A percentile compares a stretch with the other conserved stretches of the same genome.
Conservation (phyloP, 202 grass and related monocot genomes). For the Brachypodium distachyon region DNA sequence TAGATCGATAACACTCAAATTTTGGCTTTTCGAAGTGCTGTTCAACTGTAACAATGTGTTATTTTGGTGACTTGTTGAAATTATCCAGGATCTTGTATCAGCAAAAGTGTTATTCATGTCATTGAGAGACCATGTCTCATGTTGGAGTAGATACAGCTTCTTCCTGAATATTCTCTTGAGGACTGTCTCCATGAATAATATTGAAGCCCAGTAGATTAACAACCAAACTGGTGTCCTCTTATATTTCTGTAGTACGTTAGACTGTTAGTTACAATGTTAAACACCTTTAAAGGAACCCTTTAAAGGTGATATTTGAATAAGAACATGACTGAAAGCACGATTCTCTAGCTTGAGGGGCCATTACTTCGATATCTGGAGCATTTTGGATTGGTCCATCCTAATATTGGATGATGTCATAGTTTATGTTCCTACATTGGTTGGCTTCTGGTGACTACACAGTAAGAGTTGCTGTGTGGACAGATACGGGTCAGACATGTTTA, state of each 20-base stretch:
- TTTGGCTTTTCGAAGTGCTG: background rate
- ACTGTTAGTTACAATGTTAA: background rate
- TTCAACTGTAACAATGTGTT: background rate
- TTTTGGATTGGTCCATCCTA: conserved; percentile 43
- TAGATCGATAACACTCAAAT: background rate
- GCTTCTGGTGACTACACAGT: conserved; percentile 49
- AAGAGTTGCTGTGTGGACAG: conserved; percentile 57
- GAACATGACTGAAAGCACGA: background rate
- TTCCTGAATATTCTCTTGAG: background rate
- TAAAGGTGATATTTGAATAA: background rate
- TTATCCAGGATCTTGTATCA: background rate
- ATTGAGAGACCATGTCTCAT: background rate
- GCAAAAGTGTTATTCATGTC: background rate
- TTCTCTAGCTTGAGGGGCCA: background rate
- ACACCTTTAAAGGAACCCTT: background rate
- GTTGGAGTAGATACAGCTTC: background rate
- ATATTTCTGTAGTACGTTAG: background rate
- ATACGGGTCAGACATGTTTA: conserved; percentile 44
- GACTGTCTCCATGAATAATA: background rate
- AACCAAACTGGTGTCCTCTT: background rate
- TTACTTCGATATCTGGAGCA: conserved; percentile 8
- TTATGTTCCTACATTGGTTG: conserved; percentile 39
- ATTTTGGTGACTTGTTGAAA: background rate
- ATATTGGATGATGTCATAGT: conserved; percentile 51
- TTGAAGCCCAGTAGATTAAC: background rate